Evolutionary conservation across 306 rosid genomes (phyloP), one percentile per base, ranked within the genome.

Genomic region (Gastrolobium bilobum): DNA sequence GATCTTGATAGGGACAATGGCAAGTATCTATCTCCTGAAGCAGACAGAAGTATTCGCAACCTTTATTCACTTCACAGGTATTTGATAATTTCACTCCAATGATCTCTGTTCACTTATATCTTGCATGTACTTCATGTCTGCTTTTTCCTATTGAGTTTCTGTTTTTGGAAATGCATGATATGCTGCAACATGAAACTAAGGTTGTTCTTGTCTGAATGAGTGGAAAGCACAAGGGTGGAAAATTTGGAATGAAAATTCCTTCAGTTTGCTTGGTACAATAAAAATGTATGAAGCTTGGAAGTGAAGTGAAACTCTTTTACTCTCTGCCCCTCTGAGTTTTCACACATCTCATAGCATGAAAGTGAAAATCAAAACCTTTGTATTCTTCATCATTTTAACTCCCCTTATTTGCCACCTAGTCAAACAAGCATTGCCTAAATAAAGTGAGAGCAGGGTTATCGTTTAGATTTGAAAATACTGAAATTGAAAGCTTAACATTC

Each of bases 1-100:
- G 97, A 92, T 88, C 94, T 92, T 73, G 97, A 92, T 82, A 84
- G 94, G 81, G 94, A 87, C 61, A 71, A 90, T 70, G 89, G 97
- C 37, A 92, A 87, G 74, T 92, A 92, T 88, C 64, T 92, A 52
- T 88, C 97, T 29, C 97, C 94, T 46, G 91, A 92, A 1, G 93
- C 97, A 53, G 93, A 92, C 73, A 90, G 85, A 81, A 87, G 87
- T 35, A 92, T 92, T 35, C 94, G 93, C 75, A 92, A 92, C 88
- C 90, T 92, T 62, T 92, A 90, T 79, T 87, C 89, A 2, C 94
- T 92, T 76, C 94, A 92, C 78, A 86, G 97, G 97, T 92, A 83
- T 62, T 35, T 35, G 59, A 51, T 72, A 13, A 46, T 70, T 72
- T n/a, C 30, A 8, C 46, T 11, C 38, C 10, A n/a, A 39, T 33